Evolutionary conservation across 805 yeast species (phyloP).

Genomic region (Kazachstania bromeliacearum): DNA sequence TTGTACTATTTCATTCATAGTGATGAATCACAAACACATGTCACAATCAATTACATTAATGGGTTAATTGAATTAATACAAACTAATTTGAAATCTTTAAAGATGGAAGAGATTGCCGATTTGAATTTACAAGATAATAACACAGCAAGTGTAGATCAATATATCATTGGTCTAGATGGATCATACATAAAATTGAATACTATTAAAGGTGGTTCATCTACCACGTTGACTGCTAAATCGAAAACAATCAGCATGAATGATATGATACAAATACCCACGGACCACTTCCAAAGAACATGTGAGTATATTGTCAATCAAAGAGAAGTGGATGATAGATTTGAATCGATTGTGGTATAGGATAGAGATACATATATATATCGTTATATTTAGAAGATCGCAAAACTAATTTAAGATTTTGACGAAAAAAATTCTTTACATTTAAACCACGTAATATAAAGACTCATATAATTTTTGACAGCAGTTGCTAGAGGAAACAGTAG

Average conservation of each 20-base stretch:
- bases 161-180: slow-evolving; percentile 24
- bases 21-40: slow-evolving; percentile 24
- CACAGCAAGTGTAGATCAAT: neutral
- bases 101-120: slow-evolving; percentile 30
- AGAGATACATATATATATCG: too few species aligned
- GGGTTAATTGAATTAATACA: slow-evolving; percentile 78
- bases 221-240: slow-evolving; percentile 23
- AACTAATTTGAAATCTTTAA: slow-evolving; percentile 39
- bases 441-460: neutral
- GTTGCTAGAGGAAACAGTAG: too few species aligned
- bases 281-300: slow-evolving; percentile 64
- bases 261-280: slow-evolving; percentile 20
- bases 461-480: too few species aligned
- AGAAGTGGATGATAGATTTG: slow-evolving; percentile 59
- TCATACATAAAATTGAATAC: slow-evolving; percentile 15
- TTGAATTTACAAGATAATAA: slow-evolving; percentile 7
- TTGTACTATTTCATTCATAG: slow-evolving; percentile 62
- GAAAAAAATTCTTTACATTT: neutral
- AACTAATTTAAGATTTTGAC: too few species aligned
- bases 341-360: slow-evolving; percentile 34
- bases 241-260: slow-evolving; percentile 24
- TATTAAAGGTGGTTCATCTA: slow-evolving; percentile 8
- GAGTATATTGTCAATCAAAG: slow-evolving; percentile 61
- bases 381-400: too few species aligned
- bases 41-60: slow-evolving; percentile 68